Conservation (phyloP, 345 rosid genomes). For the Acer negundo region DNA sequence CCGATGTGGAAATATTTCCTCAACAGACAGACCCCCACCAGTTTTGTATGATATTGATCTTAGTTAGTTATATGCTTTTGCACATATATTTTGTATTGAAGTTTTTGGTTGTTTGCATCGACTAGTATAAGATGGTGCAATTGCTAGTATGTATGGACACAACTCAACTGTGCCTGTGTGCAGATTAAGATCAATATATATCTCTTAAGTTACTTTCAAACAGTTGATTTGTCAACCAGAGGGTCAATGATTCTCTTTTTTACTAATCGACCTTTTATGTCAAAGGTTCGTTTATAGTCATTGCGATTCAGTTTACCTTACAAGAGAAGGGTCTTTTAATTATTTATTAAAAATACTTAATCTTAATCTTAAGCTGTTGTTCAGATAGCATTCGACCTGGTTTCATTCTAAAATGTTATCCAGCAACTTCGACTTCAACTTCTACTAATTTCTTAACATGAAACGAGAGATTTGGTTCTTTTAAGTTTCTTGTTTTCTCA, state of each 20-base stretch:
- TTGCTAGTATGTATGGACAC: neutral
- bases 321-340: no score
- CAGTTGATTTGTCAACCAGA: no score
- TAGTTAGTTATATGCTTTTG: neutral
- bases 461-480: no score
- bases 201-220: neutral
- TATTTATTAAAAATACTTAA: no score
- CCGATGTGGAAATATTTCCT: neutral
- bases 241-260: neutral
- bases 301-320: no score
- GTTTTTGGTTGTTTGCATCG: neutral
- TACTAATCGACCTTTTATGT: neutral
- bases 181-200: constrained; percentile 5
- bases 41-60: constrained; percentile 18
- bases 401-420: no score
- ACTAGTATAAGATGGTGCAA: neutral
- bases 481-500: no score
- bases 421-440: no score
- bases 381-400: no score
- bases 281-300: neutral
- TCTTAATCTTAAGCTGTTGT: no score
- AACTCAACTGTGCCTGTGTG: neutral
- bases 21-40: neutral
- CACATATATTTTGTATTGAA: neutral
- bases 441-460: no score